Base-by-base conservation (phyloP, 768 basidiomycete species). In the Boletus sp. region DNA sequence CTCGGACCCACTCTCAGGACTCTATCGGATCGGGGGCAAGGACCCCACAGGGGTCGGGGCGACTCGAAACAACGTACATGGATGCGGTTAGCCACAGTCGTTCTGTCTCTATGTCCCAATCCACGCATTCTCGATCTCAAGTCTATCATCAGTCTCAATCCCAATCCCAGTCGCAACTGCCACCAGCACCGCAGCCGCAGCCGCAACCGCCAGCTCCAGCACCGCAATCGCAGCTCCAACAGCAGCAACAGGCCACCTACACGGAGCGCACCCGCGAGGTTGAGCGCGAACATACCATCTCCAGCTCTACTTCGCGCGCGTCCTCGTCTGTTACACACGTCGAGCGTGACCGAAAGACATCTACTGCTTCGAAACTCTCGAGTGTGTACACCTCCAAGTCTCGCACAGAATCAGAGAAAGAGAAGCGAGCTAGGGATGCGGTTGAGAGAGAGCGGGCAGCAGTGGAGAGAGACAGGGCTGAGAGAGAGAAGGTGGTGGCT, bases 1-100 rank as follows among this genome's bases (percentile, higher is more conserved):
- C 85, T 9, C 77, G 82, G 8, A 74, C 80, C 4, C 79, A 77
- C 19, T 84, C 84, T 29, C 80, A 77, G 32, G 79, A 75, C 55
- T 68, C 72, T 25, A 2, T 64, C n/a, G 63, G 56, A 1, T 72
- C 69, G 10, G 69, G 69, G 1, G 63, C 60, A 21, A 70, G 44
- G 60, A 72, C 69, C 54, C 70, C 70, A 57, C 61, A 64, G 61
- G 68, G 68, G 47, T 51, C 51, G n/a, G 51, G 56, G 46, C 67
- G 62, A 63, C 58, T 58, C 57, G 66, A 71, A 49, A 30, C 53
- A 42, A 58, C 56, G 47, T 60, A 63, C 56, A 55, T 70, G 50
- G 73, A 76, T 33, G 53, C 62, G 57, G 58, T 52, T 45, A 69
- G 67, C 58, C 67, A 58, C 55, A 66, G 56, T 58, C 64, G 58